Conservation (phyloP, 176 grass and related monocot species). For the Poa annua region DNA sequence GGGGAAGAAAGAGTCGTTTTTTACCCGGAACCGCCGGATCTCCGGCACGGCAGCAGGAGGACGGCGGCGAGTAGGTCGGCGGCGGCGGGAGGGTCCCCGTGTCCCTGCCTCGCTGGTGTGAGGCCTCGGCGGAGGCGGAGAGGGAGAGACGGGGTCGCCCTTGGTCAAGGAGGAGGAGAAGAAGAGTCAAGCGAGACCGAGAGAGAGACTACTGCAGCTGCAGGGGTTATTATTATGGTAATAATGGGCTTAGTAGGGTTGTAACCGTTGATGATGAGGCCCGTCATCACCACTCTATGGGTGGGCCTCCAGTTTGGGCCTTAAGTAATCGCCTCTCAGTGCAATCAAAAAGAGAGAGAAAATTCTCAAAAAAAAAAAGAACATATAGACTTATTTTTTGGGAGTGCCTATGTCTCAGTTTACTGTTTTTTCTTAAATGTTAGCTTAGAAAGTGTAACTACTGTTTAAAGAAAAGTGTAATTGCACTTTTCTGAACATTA, state of each 20-base stretch:
- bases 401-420: too few relatives aligned
- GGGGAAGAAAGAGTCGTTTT: not conserved
- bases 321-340: not conserved
- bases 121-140: conserved; percentile 17
- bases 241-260: not conserved
- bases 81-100: not conserved
- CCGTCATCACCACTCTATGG: not conserved
- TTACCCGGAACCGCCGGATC: conserved; percentile 27
- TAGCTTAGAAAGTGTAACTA: too few relatives aligned
- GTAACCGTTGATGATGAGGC: not conserved
- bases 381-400: too few relatives aligned
- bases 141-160: conserved; percentile 26
- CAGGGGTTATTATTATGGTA: not conserved
- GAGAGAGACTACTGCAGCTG: not conserved
- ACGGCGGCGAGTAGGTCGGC: not conserved
- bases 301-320: not conserved
- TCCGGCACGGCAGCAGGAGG: not conserved
- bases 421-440: too few relatives aligned
- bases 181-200: conserved; percentile 23
- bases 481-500: too few relatives aligned
- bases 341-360: too few relatives aligned
- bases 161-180: conserved; percentile 19
- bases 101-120: not conserved
- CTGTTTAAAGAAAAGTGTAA: too few relatives aligned
- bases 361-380: too few relatives aligned